Percentiles rank a stretch among this genome's conserved stretches.
Conservation (phyloP, 106 monocot genomes). For the Apostasia shenzhenica region DNA sequence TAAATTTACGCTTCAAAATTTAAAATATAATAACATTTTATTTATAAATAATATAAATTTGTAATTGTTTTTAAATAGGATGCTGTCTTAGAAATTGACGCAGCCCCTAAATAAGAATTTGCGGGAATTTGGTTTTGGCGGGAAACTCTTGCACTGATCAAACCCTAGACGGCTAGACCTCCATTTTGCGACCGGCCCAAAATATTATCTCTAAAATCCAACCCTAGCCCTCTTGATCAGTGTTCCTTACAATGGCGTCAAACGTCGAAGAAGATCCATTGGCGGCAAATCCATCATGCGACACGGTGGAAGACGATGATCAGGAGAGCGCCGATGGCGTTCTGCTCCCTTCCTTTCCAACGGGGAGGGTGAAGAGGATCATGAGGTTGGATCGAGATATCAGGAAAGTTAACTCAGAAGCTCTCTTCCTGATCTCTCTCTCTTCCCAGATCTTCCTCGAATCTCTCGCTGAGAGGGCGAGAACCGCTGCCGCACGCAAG, state of each 20-base stretch:
- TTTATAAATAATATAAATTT: no score
- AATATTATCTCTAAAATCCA: not conserved
- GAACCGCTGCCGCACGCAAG: conserved; percentile 25
- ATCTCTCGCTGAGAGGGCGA: conserved; percentile 43
- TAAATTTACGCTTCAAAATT: no score
- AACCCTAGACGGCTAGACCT: no score
- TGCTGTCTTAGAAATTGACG: no score
- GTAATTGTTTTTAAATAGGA: no score
- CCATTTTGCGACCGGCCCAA: no score
- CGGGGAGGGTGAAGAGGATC: conserved; percentile 73
- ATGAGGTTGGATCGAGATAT: conserved; percentile 80
- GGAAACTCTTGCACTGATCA: no score
- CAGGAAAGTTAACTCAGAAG: conserved; percentile 70
- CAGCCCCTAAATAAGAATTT: no score
- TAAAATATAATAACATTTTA: no score
- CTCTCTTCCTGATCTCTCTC: conserved; percentile 59
- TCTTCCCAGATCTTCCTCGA: conserved; percentile 67
- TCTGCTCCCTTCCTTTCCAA: conserved; percentile 46
- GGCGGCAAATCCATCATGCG: not conserved
- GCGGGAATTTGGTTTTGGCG: no score
- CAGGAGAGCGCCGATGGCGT: not conserved
- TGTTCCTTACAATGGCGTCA: not conserved
- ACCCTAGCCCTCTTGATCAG: not conserved
- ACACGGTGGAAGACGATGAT: not conserved
- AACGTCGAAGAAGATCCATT: not conserved